Conservation (phyloP, 1,139 yeast genomes). For the Yamadazyma sp. region DNA sequence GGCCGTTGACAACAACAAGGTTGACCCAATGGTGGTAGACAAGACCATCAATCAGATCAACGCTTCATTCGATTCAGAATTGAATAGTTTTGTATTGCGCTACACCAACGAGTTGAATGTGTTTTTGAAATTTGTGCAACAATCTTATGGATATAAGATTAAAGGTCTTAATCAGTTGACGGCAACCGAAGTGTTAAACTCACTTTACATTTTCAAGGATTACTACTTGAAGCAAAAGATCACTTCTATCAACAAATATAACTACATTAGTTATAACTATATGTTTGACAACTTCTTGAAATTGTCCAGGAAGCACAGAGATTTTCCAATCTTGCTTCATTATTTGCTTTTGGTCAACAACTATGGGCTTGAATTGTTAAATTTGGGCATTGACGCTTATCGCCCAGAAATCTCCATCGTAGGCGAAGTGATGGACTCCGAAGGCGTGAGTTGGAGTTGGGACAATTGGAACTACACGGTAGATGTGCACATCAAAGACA, state of each 20-base stretch:
- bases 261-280: slow-evolving; percentile 19
- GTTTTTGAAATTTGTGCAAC: slow-evolving; percentile 24
- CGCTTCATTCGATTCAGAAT: slow-evolving; percentile 7
- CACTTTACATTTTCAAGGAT: slow-evolving; percentile 30
- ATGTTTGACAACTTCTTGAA: slow-evolving; percentile 24
- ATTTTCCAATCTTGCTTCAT: slow-evolving; percentile 15
- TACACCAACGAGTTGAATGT: slow-evolving; percentile 22
- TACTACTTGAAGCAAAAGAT: slow-evolving; percentile 23
- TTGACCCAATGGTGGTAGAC: slow-evolving; percentile 9
- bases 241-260: slow-evolving; percentile 18
- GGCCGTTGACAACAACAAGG: slow-evolving; percentile 4
- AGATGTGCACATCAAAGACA: slow-evolving; percentile 19
- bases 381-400: slow-evolving; percentile 18
- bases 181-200: slow-evolving; percentile 27
- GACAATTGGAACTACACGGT: slow-evolving; percentile 1
- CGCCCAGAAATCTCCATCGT: slow-evolving; percentile 26
- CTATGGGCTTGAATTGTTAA: slow-evolving; percentile 19
- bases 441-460: background rate
- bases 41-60: slow-evolving; percentile 8
- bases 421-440: slow-evolving; percentile 24
- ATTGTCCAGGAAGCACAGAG: slow-evolving; percentile 13
- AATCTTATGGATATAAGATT: slow-evolving; percentile 25
- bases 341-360: slow-evolving; percentile 17
- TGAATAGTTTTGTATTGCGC: slow-evolving; percentile 20
- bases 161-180: slow-evolving; percentile 26